phyloP scores from a whole-genome alignment of 768 basidiomycete species.

The Panus rudis region DNA sequence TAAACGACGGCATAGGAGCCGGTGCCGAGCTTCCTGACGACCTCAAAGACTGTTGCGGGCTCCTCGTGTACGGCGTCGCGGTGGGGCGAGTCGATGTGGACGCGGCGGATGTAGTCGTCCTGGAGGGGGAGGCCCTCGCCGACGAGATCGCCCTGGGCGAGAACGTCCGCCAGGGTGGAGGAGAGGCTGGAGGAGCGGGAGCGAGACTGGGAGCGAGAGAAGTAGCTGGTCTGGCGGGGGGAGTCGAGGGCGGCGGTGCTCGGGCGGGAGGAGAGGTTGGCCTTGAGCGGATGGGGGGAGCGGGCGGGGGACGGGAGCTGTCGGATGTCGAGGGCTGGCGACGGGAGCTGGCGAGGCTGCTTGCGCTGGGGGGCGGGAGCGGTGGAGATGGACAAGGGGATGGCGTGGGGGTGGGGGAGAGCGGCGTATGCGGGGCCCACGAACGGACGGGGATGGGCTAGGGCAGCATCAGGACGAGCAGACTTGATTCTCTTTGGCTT shows the following conservation, averaged over 20 bases:
- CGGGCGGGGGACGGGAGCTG: neutral
- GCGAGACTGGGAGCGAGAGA: slow-evolving; percentile 1
- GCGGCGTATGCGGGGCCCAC: slow-evolving; percentile 11
- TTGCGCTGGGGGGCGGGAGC: slow-evolving; percentile 9
- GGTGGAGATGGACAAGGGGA: slow-evolving; percentile 25
- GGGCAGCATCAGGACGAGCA: slow-evolving; percentile 2
- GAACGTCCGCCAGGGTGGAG: slow-evolving; percentile 44
- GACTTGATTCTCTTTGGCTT: slow-evolving; percentile 23
- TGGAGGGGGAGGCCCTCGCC: slow-evolving; percentile 62
- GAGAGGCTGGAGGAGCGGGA: neutral
- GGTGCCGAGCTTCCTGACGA: slow-evolving; percentile 78
- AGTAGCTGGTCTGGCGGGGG: slow-evolving; percentile 1
- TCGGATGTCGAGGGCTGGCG: slow-evolving; percentile 12
- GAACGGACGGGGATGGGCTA: neutral
- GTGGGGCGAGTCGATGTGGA: slow-evolving; percentile 38
- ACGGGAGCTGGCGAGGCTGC: slow-evolving; percentile 6
- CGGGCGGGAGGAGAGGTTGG: neutral
- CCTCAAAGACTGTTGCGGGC: slow-evolving; percentile 69
- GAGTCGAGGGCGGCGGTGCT: neutral
- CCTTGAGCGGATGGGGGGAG: neutral
- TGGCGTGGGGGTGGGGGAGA: slow-evolving; percentile 16
- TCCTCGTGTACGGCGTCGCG: slow-evolving; percentile 11
- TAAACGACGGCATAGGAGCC: slow-evolving; percentile 95
- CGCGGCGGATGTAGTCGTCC: slow-evolving; percentile 57
- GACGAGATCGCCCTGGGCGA: slow-evolving; percentile 67